phyloP scores from a whole-genome alignment of 345 rosid species.

The Melaleuca alternifolia region DNA sequence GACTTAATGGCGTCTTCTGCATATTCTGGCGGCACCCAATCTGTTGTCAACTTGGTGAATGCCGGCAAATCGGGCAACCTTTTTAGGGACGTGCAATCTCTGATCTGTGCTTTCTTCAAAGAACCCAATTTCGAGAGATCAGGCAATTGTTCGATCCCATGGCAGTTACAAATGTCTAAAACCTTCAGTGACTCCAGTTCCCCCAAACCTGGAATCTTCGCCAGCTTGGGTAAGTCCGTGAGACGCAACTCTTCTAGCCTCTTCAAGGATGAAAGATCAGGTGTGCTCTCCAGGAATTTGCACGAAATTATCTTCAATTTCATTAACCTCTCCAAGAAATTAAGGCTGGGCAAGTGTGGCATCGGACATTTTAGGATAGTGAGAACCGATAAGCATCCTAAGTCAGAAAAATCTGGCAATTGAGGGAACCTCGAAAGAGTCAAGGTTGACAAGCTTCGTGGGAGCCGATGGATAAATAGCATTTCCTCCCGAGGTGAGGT shows the following conservation, averaged over 20 bases:
- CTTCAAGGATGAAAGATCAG: not conserved
- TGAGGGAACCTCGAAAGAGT: rapidly evolving
- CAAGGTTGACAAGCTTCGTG: not conserved
- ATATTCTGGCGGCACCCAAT: not conserved
- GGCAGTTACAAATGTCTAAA: not conserved
- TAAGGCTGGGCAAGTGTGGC: not conserved
- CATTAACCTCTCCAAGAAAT: too few relatives aligned
- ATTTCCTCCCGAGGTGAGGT: not conserved
- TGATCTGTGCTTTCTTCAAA: not conserved
- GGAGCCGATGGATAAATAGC: not conserved
- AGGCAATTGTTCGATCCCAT: too few relatives aligned
- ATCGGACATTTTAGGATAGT: not conserved
- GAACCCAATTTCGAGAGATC: not conserved
- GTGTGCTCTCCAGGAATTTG: not conserved
- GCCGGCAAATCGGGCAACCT: not conserved
- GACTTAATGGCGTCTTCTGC: not conserved
- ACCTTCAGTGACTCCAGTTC: not conserved
- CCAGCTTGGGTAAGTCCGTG: not conserved
- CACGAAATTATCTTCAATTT: too few relatives aligned
- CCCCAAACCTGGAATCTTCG: not conserved
- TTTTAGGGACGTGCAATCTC: not conserved
- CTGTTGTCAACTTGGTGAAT: not conserved
- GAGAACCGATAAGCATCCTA: not conserved
- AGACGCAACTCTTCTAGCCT: not conserved
- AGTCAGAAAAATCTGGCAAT: not conserved